Conservation (phyloP, 2,329 filamentous ascomycete species). For the Shiraia bambusicola region DNA sequence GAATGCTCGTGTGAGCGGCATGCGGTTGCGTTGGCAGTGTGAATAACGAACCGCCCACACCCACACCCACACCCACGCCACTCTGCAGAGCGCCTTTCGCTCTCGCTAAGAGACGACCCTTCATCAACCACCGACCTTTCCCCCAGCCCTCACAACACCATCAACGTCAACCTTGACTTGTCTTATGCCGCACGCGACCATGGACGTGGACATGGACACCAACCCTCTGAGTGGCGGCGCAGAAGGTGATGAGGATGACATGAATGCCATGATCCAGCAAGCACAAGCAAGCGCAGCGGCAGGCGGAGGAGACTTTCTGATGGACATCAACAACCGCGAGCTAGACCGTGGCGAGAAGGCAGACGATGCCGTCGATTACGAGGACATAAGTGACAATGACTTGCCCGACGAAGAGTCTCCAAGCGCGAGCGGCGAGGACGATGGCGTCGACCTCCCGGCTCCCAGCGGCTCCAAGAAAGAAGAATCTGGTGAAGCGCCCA, state of each 20-base stretch:
- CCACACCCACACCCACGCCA: conserved; percentile 14
- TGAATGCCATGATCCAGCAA: conserved; percentile 22
- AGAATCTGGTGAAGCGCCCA: conserved; percentile 22
- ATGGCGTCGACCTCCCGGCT: conserved; percentile 21
- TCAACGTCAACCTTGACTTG: neutral
- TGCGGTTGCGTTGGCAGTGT: conserved; percentile 14
- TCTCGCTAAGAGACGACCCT: conserved; percentile 1
- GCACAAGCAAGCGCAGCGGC: conserved; percentile 21
- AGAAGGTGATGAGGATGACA: conserved; percentile 24
- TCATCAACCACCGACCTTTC: conserved; percentile 1
- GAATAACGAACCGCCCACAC: conserved; percentile 24
- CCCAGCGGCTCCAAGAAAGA: conserved; percentile 38
- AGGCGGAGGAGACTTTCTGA: conserved; percentile 25
- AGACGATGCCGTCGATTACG: conserved; percentile 87
- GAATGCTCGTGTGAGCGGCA: conserved; percentile 3
- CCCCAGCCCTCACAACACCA: neutral
- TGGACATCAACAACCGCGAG: conserved; percentile 32
- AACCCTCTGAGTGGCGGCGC: conserved; percentile 15
- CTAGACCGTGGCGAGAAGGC: conserved; percentile 71
- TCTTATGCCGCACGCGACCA: conserved; percentile 23
- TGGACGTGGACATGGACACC: conserved; percentile 22
- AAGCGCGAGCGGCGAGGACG: conserved; percentile 19
- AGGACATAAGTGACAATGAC: conserved; percentile 89
- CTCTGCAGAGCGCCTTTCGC: conserved; percentile 19
- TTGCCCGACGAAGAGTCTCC: conserved; percentile 69